Evolutionary conservation across 2,329 filamentous ascomycete genomes (phyloP).

Genomic region (Emmonsia crescens): DNA sequence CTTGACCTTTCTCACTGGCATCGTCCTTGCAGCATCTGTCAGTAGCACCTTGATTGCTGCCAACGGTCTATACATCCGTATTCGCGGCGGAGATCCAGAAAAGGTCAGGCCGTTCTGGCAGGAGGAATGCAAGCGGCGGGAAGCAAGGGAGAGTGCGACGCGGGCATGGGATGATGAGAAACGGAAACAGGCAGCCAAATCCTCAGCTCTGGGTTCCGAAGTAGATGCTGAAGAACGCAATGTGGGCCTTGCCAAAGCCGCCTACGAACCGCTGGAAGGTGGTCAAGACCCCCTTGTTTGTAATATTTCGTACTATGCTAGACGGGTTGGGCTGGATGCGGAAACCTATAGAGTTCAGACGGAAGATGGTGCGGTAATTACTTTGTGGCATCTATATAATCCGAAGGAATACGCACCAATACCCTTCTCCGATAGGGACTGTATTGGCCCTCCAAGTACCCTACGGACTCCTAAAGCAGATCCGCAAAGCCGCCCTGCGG

Average conservation of each 20-base stretch:
- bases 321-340: conserved; percentile 74
- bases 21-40: conserved; percentile 63
- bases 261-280: conserved; percentile 66
- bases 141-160: conserved; percentile 47
- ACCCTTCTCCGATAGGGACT: not conserved
- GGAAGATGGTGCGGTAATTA: conserved; percentile 85
- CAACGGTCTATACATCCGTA: conserved; percentile 39
- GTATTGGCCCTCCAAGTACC: not conserved
- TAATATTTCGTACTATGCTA: conserved; percentile 76
- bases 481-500: conserved; percentile 15
- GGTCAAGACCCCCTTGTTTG: conserved; percentile 68
- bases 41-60: conserved; percentile 50
- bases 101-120: conserved; percentile 55
- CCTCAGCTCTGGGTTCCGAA: conserved; percentile 21
- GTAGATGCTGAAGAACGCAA: conserved; percentile 33
- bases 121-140: conserved; percentile 56
- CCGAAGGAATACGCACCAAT: conserved; percentile 58
- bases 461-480: not conserved
- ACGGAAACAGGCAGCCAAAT: not conserved
- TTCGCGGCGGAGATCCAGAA: conserved; percentile 52
- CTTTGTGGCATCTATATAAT: conserved; percentile 81
- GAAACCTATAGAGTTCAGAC: conserved; percentile 79
- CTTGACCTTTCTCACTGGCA: conserved; percentile 61
- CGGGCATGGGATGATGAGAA: conserved; percentile 47
- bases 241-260: conserved; percentile 15